A percentile compares a stretch with the other conserved stretches of the same genome.
Conservation (phyloP, 2,329 filamentous ascomycete species). For the Shiraia sp. region DNA sequence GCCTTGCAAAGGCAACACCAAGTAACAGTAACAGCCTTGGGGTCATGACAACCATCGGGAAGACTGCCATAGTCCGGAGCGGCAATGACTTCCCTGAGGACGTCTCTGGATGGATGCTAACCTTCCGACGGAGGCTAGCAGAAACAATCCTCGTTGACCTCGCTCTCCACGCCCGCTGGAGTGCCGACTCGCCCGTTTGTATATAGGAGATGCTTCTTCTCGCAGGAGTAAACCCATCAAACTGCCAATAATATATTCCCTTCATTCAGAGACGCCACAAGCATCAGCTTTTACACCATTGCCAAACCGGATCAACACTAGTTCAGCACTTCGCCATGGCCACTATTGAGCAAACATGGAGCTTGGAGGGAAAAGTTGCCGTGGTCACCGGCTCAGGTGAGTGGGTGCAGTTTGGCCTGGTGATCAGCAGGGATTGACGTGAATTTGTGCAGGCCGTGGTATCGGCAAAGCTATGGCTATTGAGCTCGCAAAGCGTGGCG, state of each 20-base stretch:
- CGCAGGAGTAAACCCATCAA: constrained; percentile 23
- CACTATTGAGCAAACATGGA: constrained; percentile 51
- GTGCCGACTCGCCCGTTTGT: constrained; percentile 34
- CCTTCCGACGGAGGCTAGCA: constrained; percentile 20
- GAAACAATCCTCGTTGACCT: constrained; percentile 26
- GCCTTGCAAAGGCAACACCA: constrained; percentile 27
- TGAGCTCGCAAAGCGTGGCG: constrained; percentile 67
- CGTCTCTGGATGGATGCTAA: constrained; percentile 27
- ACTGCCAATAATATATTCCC: constrained; percentile 19
- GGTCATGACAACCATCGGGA: constrained; percentile 3
- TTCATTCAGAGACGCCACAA: constrained; percentile 14
- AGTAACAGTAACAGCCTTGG: constrained; percentile 29
- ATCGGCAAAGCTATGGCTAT: constrained; percentile 69
- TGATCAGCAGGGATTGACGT: constrained; percentile 21
- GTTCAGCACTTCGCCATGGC: constrained; percentile 40
- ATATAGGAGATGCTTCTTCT: constrained; percentile 34
- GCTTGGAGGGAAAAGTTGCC: constrained; percentile 59
- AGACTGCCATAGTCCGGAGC: constrained; percentile 27
- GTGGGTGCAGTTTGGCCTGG: constrained; percentile 7
- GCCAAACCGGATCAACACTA: constrained; percentile 13
- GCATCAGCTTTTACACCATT: constrained; percentile 6
- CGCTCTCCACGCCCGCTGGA: constrained; percentile 29
- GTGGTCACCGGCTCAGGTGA: constrained; percentile 58
- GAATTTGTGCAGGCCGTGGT: constrained; percentile 58
- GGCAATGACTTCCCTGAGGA: constrained; percentile 28